Evolutionary conservation across 331 rosid genomes (phyloP).

Genomic region (Malus hybrid): DNA sequence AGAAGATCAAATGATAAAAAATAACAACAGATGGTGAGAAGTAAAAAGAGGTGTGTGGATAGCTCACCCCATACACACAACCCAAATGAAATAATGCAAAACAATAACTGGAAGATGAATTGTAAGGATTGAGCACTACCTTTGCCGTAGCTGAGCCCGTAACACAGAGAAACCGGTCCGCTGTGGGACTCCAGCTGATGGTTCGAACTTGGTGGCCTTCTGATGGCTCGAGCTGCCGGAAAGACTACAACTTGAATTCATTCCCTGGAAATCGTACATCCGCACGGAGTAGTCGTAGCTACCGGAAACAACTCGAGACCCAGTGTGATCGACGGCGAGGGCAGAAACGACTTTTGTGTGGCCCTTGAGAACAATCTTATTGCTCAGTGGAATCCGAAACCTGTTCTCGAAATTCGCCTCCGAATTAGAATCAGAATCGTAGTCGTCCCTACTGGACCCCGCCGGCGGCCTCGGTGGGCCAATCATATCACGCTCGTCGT

Average conservation of each 20-base stretch:
- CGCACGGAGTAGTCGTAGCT: constrained; percentile 81
- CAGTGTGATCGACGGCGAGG: constrained; percentile 89
- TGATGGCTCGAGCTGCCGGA: constrained; percentile 83
- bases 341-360: constrained; percentile 92
- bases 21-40: no score
- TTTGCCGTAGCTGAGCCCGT: constrained; percentile 96
- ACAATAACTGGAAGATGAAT: not conserved
- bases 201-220: constrained; percentile 96
- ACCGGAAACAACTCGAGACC: constrained; percentile 87
- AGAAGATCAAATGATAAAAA: no score
- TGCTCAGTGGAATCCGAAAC: constrained; percentile 71
- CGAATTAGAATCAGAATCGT: constrained; percentile 32
- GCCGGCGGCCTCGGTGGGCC: constrained; percentile 74
- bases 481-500: constrained; percentile 44
- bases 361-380: constrained; percentile 88
- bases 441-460: constrained; percentile 17
- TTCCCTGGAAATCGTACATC: constrained; percentile 95
- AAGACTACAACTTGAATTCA: constrained; percentile 83
- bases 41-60: no score
- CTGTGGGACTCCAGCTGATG: constrained; percentile 91
- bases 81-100: not conserved
- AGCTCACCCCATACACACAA: not conserved
- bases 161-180: constrained; percentile 81
- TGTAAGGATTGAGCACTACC: constrained; percentile 24
- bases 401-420: constrained; percentile 39